Evolutionary conservation across 75 land plant genomes (phyloP), one percentile per base, ranked within the genome.

Genomic region (Picea sitchensis): DNA sequence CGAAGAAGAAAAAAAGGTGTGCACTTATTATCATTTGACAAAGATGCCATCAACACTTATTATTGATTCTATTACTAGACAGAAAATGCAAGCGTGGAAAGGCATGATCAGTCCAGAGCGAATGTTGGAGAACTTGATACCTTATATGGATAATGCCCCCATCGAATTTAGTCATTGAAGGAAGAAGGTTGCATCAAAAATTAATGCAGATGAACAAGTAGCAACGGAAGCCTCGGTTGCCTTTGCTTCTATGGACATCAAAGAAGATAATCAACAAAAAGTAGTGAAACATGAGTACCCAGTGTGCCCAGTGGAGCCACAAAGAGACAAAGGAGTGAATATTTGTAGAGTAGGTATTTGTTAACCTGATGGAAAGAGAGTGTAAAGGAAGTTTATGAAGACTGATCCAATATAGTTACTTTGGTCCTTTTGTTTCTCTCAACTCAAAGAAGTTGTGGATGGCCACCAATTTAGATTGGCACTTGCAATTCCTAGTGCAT

Each of bases 61-160:
- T 60, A 79, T 97, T 76, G 99, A 97, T 62, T 98, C 99, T 26
- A 88, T 97, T 17, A 97, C 99, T 56, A 98, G 99, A 14, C 99
- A 94, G 81, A 94, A 91, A 78, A 92, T 97, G 91, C 91, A 91
- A 8, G 86, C 92, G 7, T 97, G 99, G 98, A 81, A 75, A 80
- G 91, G 98, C 78, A 95, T 92, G 99, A 81, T 97, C 51, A 84
- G 89, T 65, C 91, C 99, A 32, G 95, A 97, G 32, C 86, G 89
- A 23, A 80, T 94, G 69, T 79, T 94, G 77, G 83, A n/a, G n/a
- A n/a, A n/a, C n/a, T n/a, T n/a, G n/a, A n/a, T n/a, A n/a, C n/a
- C n/a, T n/a, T n/a, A n/a, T n/a, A n/a, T n/a, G n/a, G n/a, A n/a
- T n/a, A n/a, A n/a, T n/a, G n/a, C n/a, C n/a, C n/a, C n/a, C n/a